Conservation (phyloP, 768 basidiomycete genomes). For the Antrodiella citrinella region DNA sequence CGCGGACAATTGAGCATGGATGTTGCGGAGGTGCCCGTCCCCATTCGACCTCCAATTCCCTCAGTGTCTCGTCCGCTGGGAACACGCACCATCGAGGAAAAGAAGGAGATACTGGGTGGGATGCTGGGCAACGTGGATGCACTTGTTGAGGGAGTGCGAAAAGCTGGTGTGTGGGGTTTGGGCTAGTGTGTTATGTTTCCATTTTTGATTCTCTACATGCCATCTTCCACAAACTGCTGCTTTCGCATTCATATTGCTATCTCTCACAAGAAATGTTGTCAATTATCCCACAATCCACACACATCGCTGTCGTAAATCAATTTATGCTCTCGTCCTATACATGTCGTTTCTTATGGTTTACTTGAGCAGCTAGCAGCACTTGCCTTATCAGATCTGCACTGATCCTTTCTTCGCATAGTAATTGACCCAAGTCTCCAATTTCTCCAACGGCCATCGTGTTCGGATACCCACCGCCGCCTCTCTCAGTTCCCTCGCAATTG, state of each 20-base stretch:
- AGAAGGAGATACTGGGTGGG: slow-evolving; percentile 69
- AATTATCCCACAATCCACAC: too few species aligned
- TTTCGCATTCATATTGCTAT: too few species aligned
- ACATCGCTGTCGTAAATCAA: too few species aligned
- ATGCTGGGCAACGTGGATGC: slow-evolving; percentile 91
- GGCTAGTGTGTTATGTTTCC: slow-evolving; percentile 26
- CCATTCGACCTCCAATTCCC: slow-evolving; percentile 10
- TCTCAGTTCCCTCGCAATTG: slow-evolving; percentile 19
- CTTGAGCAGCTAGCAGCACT: too few species aligned
- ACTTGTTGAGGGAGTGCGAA: slow-evolving; percentile 78
- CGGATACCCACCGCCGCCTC: slow-evolving; percentile 14
- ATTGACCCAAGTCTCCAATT: slow-evolving; percentile 18
- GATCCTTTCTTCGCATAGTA: slow-evolving; percentile 11
- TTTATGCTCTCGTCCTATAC: too few species aligned
- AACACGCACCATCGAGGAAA: slow-evolving; percentile 61
- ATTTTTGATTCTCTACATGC: too few species aligned
- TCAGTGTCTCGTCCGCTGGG: slow-evolving; percentile 12
- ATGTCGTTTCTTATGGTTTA: too few species aligned
- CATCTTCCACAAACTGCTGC: too few species aligned
- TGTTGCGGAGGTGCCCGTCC: slow-evolving; percentile 3
- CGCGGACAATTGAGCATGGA: slow-evolving; percentile 18
- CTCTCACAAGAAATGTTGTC: too few species aligned
- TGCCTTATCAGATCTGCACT: too few species aligned
- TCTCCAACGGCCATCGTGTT: slow-evolving; percentile 13
- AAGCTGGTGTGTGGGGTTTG: slow-evolving; percentile 83